Evolutionary conservation across 2,329 filamentous ascomycete genomes (phyloP).

Genomic region (Claviceps arundinis): DNA sequence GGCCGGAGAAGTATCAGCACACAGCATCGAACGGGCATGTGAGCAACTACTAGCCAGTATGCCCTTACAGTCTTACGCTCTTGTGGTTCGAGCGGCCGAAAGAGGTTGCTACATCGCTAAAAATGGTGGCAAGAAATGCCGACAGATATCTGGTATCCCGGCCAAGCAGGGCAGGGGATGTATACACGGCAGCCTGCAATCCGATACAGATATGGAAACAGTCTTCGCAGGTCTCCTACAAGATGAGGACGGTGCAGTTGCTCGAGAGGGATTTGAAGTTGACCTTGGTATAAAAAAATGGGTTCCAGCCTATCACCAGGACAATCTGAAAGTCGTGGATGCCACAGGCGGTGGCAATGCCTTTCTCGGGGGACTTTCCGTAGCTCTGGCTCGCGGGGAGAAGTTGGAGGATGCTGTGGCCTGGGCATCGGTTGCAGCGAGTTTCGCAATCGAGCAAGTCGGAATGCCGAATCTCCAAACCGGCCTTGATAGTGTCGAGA

Average conservation of each 20-base stretch:
- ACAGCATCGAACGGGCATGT: constrained; percentile 43
- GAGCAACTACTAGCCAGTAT: constrained; percentile 51
- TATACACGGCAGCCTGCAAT: constrained; percentile 37
- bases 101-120: constrained; percentile 55
- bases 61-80: constrained; percentile 49
- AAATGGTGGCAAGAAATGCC: constrained; percentile 37
- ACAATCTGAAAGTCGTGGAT: constrained; percentile 54
- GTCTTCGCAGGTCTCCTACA: constrained; percentile 46
- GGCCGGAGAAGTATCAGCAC: constrained; percentile 39
- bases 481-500: constrained; percentile 34
- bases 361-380: constrained; percentile 54
- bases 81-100: constrained; percentile 59
- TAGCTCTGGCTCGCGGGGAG: constrained; percentile 46
- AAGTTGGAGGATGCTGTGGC: constrained; percentile 55
- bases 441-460: constrained; percentile 89
- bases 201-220: constrained; percentile 50
- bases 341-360: constrained; percentile 91
- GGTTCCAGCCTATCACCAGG: constrained; percentile 63
- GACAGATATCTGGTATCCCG: neutral
- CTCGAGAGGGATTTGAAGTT: constrained; percentile 45
- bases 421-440: constrained; percentile 73
- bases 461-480: constrained; percentile 54
- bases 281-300: constrained; percentile 56
- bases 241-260: constrained; percentile 37
- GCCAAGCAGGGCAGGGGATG: constrained; percentile 26